Evolutionary conservation across 768 basidiomycete species (phyloP).

Genomic region (Hericium coralloides): DNA sequence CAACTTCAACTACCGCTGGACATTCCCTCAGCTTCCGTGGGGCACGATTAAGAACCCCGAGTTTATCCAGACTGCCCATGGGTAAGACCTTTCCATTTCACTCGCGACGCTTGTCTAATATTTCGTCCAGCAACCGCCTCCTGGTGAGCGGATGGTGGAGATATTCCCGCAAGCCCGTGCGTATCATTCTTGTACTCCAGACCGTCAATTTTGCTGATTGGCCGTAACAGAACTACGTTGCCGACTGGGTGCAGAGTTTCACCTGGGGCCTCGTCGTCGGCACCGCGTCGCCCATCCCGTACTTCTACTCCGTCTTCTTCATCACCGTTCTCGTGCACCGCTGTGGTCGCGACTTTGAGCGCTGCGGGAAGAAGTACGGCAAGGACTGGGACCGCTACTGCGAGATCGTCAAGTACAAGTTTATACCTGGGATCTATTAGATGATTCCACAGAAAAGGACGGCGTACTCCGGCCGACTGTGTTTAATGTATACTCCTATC

Average conservation of each 20-base stretch:
- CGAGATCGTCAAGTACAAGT: constrained; percentile 80
- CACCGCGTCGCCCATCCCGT: constrained; percentile 73
- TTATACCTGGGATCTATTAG: constrained; percentile 82
- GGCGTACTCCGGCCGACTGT: no score
- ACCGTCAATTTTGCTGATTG: neutral
- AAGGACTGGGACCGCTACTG: constrained; percentile 94
- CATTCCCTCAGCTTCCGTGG: constrained; percentile 91
- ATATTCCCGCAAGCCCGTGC: constrained; percentile 85
- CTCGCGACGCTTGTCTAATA: neutral
- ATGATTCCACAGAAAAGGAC: neutral
- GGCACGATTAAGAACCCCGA: constrained; percentile 78
- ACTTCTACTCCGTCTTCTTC: constrained; percentile 97
- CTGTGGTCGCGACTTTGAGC: constrained; percentile 89
- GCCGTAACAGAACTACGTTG: constrained; percentile 71
- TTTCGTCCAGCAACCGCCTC: constrained; percentile 62
- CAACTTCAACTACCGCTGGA: constrained; percentile 72
- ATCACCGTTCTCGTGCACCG: constrained; percentile 87
- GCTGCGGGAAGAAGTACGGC: constrained; percentile 87
- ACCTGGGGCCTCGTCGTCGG: constrained; percentile 81
- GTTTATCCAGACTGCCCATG: constrained; percentile 90
- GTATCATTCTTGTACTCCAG: constrained; percentile 17
- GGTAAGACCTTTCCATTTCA: constrained; percentile 33
- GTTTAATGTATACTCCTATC: no score
- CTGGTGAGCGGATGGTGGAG: constrained; percentile 93
- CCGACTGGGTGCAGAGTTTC: constrained; percentile 83